phyloP scores from a whole-genome alignment of 176 grass and related monocot species.

The Bonia amplexicaulis region DNA sequence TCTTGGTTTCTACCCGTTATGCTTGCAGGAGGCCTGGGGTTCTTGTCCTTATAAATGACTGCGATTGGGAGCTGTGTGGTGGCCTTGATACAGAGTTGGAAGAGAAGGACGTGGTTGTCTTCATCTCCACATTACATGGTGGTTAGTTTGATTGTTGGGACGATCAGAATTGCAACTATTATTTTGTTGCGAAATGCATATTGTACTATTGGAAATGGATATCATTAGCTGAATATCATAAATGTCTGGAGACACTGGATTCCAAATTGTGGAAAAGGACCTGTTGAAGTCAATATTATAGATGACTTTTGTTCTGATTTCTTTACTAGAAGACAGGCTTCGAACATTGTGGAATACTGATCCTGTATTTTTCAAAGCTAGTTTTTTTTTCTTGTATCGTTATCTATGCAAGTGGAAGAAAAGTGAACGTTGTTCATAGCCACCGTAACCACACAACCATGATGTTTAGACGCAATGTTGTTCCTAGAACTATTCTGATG shows the following conservation, averaged over 20 bases:
- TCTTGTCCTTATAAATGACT: slow-evolving; percentile 83
- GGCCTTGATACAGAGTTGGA: slow-evolving; percentile 70
- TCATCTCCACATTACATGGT: slow-evolving; percentile 86
- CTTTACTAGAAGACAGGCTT: not conserved
- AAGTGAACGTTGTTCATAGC: not conserved
- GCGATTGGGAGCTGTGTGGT: slow-evolving; percentile 82
- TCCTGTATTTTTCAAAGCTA: not conserved
- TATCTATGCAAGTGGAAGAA: not conserved
- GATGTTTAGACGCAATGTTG: too few species aligned
- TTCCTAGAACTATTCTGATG: too few species aligned
- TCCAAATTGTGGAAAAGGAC: not conserved
- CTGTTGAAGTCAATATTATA: not conserved
- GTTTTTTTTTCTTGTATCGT: not conserved
- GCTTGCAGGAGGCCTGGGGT: slow-evolving; percentile 77
- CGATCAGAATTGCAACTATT: not conserved
- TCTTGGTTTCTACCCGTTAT: not conserved
- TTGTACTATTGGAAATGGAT: not conserved
- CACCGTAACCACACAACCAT: too few species aligned
- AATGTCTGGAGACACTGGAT: not conserved
- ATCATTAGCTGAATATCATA: not conserved
- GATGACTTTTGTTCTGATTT: not conserved
- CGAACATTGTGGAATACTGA: not conserved
- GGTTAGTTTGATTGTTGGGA: slow-evolving; percentile 40
- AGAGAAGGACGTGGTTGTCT: slow-evolving; percentile 89
- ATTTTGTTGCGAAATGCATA: not conserved